Evolutionary conservation across 441 rosid species (phyloP).

Genomic region (Euphorbia schlechtendalii): DNA sequence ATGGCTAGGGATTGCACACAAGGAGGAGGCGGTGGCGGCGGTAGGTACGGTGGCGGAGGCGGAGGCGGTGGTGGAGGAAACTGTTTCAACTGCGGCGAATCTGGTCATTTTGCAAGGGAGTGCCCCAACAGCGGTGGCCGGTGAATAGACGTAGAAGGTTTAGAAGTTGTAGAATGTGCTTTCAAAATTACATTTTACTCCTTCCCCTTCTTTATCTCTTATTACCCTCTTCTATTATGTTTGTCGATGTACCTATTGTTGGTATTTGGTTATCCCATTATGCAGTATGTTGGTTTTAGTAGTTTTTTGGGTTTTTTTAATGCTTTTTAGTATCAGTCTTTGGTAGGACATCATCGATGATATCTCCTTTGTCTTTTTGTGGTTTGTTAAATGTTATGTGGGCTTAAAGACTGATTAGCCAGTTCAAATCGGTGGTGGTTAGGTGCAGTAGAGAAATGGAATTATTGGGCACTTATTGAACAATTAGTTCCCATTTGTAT

Average conservation of each 20-base stretch:
- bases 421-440: slow-evolving; percentile 25
- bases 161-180: slow-evolving; percentile 4
- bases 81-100: slow-evolving; percentile 45
- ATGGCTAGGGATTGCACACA: slow-evolving; percentile 54
- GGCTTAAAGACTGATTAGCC: slow-evolving; percentile 1
- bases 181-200: slow-evolving; percentile 5
- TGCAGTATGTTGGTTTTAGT: slow-evolving; percentile 7
- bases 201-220: not conserved
- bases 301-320: not conserved
- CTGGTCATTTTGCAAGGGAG: slow-evolving; percentile 61
- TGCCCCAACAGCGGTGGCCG: slow-evolving; percentile 42
- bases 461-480: not conserved
- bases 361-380: not conserved
- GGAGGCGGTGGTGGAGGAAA: no score
- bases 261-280: slow-evolving; percentile 3
- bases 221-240: not conserved
- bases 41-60: slow-evolving; percentile 25
- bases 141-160: not conserved
- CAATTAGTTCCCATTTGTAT: not conserved
- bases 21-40: slow-evolving; percentile 19
- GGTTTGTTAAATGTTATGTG: not conserved
- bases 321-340: not conserved
- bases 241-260: not conserved
- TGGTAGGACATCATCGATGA: no score
- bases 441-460: slow-evolving; percentile 14